Percentiles rank a stretch among this genome's conserved stretches.
These are phyloP conservation scores for Anthracocystis walkeri DNA, from an alignment of 1,284 basidiomycete genomes.

Conservation along the genomic window DNA sequence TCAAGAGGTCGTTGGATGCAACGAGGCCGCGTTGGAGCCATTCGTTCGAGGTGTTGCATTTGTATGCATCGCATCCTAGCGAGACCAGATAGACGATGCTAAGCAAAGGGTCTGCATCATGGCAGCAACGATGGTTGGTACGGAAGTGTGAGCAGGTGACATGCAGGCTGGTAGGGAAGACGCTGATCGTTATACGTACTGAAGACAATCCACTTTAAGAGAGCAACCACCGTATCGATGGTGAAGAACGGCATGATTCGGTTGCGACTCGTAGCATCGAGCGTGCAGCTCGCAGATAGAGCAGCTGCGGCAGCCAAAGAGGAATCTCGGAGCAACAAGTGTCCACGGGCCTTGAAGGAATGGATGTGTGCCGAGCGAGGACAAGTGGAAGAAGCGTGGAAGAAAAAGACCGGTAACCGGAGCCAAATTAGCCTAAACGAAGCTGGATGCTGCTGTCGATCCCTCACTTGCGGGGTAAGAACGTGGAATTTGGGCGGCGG, in stretches of 20 bases:
- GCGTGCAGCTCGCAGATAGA: not conserved
- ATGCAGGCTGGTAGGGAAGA: not conserved
- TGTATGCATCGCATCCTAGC: conserved; percentile 13
- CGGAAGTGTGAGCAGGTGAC: not conserved
- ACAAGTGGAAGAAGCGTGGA: too few relatives aligned
- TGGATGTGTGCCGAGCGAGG: too few relatives aligned
- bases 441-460: too few relatives aligned
- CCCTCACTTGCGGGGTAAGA: too few relatives aligned
- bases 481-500: too few relatives aligned
- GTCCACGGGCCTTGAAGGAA: too few relatives aligned
- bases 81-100: conserved; percentile 18
- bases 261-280: not conserved
- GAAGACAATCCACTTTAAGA: conserved; percentile 29
- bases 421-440: too few relatives aligned
- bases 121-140: not conserved
- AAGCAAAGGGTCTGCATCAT: conserved; percentile 30
- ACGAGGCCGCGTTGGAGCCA: conserved; percentile 7
- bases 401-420: too few relatives aligned
- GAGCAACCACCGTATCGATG: conserved; percentile 28
- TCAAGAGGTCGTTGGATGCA: not conserved
- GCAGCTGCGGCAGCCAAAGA: not conserved
- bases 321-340: not conserved
- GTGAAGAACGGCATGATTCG: conserved; percentile 22
- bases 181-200: conserved; percentile 12
- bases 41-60: conserved; percentile 11